phyloP scores from a whole-genome alignment of 768 basidiomycete species.

The Hortiboletus flavorubellus region DNA sequence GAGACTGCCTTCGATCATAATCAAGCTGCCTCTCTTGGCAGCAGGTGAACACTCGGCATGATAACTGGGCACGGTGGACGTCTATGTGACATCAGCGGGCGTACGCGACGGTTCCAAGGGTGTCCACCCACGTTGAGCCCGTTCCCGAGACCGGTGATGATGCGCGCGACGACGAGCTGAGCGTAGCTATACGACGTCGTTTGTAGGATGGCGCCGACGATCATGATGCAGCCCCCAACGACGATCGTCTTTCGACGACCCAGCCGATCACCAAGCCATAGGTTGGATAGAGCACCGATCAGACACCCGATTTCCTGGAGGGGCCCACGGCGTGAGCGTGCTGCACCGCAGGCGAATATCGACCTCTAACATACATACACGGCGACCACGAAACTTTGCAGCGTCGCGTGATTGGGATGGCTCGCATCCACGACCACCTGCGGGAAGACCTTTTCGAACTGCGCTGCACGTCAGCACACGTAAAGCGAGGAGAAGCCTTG shows the following conservation, averaged over 20 bases:
- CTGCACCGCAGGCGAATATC: not conserved
- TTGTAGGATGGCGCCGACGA: slow-evolving; percentile 61
- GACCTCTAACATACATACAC: slow-evolving; percentile 42
- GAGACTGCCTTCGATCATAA: slow-evolving; percentile 63
- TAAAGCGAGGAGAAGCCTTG: not conserved
- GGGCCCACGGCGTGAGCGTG: not conserved
- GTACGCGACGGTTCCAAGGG: too few relatives aligned
- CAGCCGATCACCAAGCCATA: slow-evolving; percentile 57
- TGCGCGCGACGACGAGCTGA: slow-evolving; percentile 59
- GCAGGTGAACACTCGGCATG: slow-evolving; percentile 66
- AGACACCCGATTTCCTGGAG: slow-evolving; percentile 62
- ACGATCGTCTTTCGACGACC: slow-evolving; percentile 59
- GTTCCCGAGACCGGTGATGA: slow-evolving; percentile 63
- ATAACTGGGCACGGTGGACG: slow-evolving; percentile 62
- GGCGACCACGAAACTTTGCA: slow-evolving; percentile 59
- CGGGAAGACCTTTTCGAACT: slow-evolving; percentile 60
- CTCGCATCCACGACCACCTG: slow-evolving; percentile 44
- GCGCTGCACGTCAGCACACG: not conserved
- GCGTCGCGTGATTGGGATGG: slow-evolving; percentile 44
- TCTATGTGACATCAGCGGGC: slow-evolving; percentile 33
- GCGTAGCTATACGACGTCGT: slow-evolving; percentile 53
- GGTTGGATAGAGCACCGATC: slow-evolving; percentile 57
- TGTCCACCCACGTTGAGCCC: slow-evolving; percentile 48
- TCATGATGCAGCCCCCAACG: slow-evolving; percentile 57
- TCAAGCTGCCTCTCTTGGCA: slow-evolving; percentile 54